Base-by-base conservation (phyloP, 2,329 filamentous ascomycete genomes). In the Domatiomyces globalis region DNA sequence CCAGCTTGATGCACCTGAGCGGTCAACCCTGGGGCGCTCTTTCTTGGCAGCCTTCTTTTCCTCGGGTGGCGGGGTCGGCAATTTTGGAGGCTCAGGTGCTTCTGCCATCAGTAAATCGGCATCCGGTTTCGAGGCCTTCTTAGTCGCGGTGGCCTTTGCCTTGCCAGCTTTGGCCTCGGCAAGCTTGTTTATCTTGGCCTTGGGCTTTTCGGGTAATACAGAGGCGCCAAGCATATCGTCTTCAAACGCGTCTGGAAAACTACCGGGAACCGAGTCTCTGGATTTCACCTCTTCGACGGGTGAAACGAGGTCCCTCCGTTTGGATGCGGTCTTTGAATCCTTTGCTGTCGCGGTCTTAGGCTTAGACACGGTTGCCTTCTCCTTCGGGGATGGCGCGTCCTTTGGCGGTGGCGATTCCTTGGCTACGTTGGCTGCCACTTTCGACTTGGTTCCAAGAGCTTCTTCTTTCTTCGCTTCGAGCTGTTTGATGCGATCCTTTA, bases 21-120 rank as follows among this genome's bases (percentile, higher is more conserved):
- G 84, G 59, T 80, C 85, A 56, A 88, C 79, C 62, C 83, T 87
- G 25, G 84, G 71, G 12, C 87, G 83, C 56, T 94, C 85, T 64
- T 84, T 94, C 68, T 80, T 86, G 2, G 74, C 74, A 4, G 73
- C 65, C 49, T 76, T 79, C 54, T 73, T 80, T 10, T 74, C 69
- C 48, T 81, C 79, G 15, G 78, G 63, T 46, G 77, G 74, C 8
- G 72, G 71, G 22, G 74, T 76, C 8, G 73, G 73, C n/a, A 54
- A 36, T 49, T 58, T 59, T 33, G 71, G 68, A 39, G 33, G 57
- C 44, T 63, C 62, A 12, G 50, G 53, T 45, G 64, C 58, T 44
- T 66, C 59, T 22, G 56, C 60, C 4, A 53, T 55, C 46, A 61
- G 56, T 25, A 52, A 52, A 45, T 77, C 75, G 19, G 71, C 70